A percentile compares a stretch with the other conserved stretches of the same genome.
Evolutionary conservation across 202 grass and related monocot species (phyloP).

Genomic region (Schoenoplectus triqueter): DNA sequence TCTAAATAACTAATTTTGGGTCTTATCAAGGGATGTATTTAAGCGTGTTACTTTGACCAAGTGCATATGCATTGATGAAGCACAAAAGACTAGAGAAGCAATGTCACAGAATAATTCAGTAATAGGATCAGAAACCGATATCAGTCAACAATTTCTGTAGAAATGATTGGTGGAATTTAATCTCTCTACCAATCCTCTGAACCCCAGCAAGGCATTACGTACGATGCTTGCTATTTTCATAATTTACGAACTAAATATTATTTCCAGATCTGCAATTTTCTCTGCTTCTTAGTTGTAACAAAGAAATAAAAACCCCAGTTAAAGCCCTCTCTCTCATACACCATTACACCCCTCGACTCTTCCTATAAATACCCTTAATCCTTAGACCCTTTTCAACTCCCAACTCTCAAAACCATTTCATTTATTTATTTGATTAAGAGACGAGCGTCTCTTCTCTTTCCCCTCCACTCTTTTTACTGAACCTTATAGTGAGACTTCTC

Average conservation of each 20-base stretch:
- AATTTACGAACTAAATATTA: conserved; percentile 20
- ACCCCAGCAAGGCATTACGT: conserved; percentile 38
- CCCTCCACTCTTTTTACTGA: background rate
- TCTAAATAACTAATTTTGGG: too few relatives aligned
- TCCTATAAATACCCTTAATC: conserved; percentile 45
- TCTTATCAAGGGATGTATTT: too few relatives aligned
- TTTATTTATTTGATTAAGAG: background rate
- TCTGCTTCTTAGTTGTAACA: background rate
- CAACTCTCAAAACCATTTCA: conserved; percentile 3
- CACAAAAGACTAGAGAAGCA: background rate
- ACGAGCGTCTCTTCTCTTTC: background rate
- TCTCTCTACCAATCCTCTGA: conserved; percentile 37
- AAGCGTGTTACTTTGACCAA: too few relatives aligned
- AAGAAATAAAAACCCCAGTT: conserved; percentile 9
- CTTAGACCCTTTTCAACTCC: conserved; percentile 5
- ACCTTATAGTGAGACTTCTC: background rate
- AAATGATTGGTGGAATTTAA: conserved; percentile 53
- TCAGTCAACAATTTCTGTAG: conserved; percentile 52
- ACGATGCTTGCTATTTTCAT: conserved; percentile 3
- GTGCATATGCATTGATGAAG: too few relatives aligned
- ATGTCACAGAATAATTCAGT: background rate
- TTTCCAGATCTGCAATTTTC: background rate
- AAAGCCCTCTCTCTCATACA: too few relatives aligned
- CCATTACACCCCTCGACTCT: background rate
- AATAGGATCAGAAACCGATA: conserved; percentile 22